Base-by-base conservation (phyloP, 441 rosid genomes). In the Bocquillonia castaneifolia region DNA sequence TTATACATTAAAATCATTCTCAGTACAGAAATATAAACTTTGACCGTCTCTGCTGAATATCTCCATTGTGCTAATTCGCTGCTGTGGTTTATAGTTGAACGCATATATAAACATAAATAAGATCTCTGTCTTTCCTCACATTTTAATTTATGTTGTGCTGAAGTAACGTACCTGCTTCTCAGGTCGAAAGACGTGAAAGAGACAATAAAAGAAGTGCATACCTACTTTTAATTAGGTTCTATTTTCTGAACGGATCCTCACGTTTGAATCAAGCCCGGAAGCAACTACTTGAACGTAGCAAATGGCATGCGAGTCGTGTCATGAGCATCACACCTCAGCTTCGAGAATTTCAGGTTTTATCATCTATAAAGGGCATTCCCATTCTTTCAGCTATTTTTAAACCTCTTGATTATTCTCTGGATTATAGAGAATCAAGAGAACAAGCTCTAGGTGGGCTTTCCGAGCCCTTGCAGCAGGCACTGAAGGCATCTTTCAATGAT, bases 101-200 rank as follows among this genome's bases (percentile, higher is more conserved):
- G 14, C 50, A 36, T 61, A 25, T n/a, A 17, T 60, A 53, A 62
- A 53, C 63, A 22, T 39, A n/a, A n/a, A 22, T 65, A 12, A 37
- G 28, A 39, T 9, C 39, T 44, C 22, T 3, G 48, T 2, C 34
- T 36, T 36, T 45, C 51, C 23, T 28, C 50, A 44, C 62, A 36
- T 64, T 58, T 32, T 65, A 45, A 26, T 31, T 68, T 31, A 61
- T 62, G 36, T 40, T 66, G 47, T 68, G 59, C 68, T 67, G 20
- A 72, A 37, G 34, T 45, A 69, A 45, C 72, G 63, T 74, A 66
- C 62, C 65, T 80, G 64, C 66, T 73, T 79, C 61, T 65, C 80
- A 95, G 99, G 98, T 95, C 77, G 99, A 95, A 86, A 90, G 95
- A 72, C 96, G 97, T 18, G 99, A 95, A 79, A 87, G 98, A 77